phyloP scores from a whole-genome alignment of 2,329 filamentous ascomycete species.

The Paracamarosporium sp. region DNA sequence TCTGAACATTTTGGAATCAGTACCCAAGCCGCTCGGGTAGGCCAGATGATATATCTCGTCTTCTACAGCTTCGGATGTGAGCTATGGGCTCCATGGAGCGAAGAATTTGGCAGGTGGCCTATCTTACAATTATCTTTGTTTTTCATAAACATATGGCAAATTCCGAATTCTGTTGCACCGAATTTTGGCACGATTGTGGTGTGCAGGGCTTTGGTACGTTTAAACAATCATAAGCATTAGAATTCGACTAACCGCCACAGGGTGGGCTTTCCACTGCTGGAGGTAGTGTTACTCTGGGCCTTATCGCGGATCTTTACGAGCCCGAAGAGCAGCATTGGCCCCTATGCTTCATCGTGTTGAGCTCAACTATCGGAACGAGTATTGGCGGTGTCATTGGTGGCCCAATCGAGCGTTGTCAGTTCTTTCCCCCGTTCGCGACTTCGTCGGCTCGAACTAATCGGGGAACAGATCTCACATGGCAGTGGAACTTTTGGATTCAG shows the following conservation, averaged over 20 bases:
- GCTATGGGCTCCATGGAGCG: conserved; percentile 80
- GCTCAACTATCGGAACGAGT: conserved; percentile 70
- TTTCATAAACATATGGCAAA: conserved; percentile 76
- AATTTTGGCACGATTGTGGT: conserved; percentile 72
- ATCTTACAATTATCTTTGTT: conserved; percentile 74
- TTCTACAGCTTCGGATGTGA: conserved; percentile 85
- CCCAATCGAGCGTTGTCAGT: conserved; percentile 52
- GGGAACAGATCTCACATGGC: conserved; percentile 64
- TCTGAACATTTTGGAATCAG: conserved; percentile 64
- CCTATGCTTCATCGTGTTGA: conserved; percentile 61
- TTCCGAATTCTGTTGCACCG: conserved; percentile 66
- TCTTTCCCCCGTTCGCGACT: no score
- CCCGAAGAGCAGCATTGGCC: conserved; percentile 65
- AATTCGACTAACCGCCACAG: conserved; percentile 61
- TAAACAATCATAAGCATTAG: conserved; percentile 46
- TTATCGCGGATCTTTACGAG: conserved; percentile 68
- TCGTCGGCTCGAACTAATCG: conserved; percentile 66
- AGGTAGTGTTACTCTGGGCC: conserved; percentile 67
- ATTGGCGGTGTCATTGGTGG: conserved; percentile 73
- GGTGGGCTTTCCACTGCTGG: conserved; percentile 60
- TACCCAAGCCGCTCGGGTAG: conserved; percentile 28
- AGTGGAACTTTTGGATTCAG: conserved; percentile 83
- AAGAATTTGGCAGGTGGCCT: conserved; percentile 78
- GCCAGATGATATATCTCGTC: conserved; percentile 66
- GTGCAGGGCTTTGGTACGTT: conserved; percentile 62